Evolutionary conservation across 2,329 filamentous ascomycete species (phyloP).

Genomic region (Nemania serpens): DNA sequence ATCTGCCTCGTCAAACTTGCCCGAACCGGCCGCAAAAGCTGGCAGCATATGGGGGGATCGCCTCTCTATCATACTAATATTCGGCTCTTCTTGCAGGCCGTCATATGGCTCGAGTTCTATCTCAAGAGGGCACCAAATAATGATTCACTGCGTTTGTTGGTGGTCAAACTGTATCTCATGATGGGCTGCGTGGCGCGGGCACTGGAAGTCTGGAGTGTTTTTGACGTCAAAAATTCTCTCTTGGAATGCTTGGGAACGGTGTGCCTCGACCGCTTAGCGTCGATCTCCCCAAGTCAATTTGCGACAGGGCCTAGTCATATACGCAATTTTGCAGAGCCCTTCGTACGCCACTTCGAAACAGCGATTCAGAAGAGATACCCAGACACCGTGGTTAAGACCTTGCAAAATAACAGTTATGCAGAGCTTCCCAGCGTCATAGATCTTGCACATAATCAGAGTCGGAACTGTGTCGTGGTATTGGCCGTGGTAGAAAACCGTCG

Average conservation of each 20-base stretch:
- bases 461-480: constrained; percentile 58
- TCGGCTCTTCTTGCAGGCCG: constrained; percentile 51
- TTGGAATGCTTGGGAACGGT: constrained; percentile 60
- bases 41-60: constrained; percentile 20
- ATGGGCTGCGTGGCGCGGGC: constrained; percentile 56
- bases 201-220: constrained; percentile 53
- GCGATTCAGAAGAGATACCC: constrained; percentile 48
- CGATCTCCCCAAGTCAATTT: constrained; percentile 53
- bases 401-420: constrained; percentile 55
- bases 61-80: constrained; percentile 35
- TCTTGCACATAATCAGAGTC: constrained; percentile 50
- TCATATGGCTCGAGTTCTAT: constrained; percentile 56
- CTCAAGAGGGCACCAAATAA: constrained; percentile 51
- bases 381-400: constrained; percentile 52
- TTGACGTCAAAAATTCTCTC: constrained; percentile 62
- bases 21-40: constrained; percentile 11
- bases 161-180: constrained; percentile 57
- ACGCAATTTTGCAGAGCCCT: constrained; percentile 45
- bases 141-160: constrained; percentile 52
- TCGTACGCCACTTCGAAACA: constrained; percentile 51
- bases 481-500: constrained; percentile 57
- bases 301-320: constrained; percentile 25
- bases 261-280: constrained; percentile 61
- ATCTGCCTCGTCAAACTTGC: constrained; percentile 38
- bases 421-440: constrained; percentile 54